Percentiles rank a stretch among this genome's conserved stretches.
These are phyloP conservation scores for Erythrophleum ivorense DNA, from an alignment of 331 rosid species.

Conservation along the genomic window DNA sequence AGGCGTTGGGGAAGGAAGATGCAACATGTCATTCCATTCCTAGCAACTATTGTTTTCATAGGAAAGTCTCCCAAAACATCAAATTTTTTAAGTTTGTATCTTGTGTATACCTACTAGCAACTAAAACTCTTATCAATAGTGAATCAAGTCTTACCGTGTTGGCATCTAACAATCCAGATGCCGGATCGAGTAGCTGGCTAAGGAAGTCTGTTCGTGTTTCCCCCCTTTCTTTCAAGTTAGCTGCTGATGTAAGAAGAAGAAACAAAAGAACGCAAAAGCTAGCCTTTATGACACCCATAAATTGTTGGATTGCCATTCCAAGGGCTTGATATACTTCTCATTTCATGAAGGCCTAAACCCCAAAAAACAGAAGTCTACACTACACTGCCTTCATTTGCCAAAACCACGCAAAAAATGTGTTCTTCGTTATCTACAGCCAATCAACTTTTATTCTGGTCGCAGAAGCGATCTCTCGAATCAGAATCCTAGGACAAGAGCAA, in stretches of 20 bases:
- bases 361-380: conserved; percentile 52
- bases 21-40: not conserved
- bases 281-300: conserved; percentile 60
- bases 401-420: conserved; percentile 38
- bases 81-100: conserved; percentile 7
- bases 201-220: conserved; percentile 53
- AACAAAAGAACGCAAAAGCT: conserved; percentile 61
- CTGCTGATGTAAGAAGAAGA: conserved; percentile 51
- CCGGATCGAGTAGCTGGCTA: conserved; percentile 62
- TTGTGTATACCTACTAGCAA: conserved; percentile 11
- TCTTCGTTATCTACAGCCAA: conserved; percentile 39
- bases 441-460: conserved; percentile 35
- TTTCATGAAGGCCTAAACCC: conserved; percentile 57
- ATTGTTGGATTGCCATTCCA: conserved; percentile 51
- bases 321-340: conserved; percentile 51
- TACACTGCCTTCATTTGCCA: conserved; percentile 40
- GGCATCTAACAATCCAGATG: conserved; percentile 55
- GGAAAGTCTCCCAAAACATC: not conserved
- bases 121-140: conserved; percentile 15
- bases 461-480: conserved; percentile 37
- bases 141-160: conserved; percentile 68
- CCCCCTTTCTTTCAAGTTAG: conserved; percentile 51
- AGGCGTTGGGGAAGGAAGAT: not conserved
- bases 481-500: conserved; percentile 39
- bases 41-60: conserved; percentile 12